Conservation (phyloP, 768 basidiomycete species). For the Kwoniella europaea region DNA sequence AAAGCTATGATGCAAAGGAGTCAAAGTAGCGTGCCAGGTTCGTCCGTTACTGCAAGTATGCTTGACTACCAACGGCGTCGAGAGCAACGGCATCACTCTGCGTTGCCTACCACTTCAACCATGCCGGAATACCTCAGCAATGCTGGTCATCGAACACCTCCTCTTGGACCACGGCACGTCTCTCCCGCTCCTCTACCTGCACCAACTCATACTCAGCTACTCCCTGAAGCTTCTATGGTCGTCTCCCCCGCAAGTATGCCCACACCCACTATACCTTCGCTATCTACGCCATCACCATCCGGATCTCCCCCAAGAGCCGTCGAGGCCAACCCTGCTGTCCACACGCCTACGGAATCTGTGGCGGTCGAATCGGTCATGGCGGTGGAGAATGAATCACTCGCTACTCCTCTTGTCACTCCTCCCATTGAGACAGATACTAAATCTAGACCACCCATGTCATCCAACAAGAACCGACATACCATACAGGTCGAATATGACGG, state of each 20-base stretch:
- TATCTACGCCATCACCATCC: constrained; percentile 2
- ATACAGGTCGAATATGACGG: constrained; percentile 96
- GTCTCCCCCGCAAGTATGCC: constrained; percentile 18
- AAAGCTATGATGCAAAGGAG: constrained; percentile 41
- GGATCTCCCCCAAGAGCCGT: constrained; percentile 10
- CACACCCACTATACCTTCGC: constrained; percentile 27
- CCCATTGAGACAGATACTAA: constrained; percentile 14
- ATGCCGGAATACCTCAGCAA: constrained; percentile 49
- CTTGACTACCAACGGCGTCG: constrained; percentile 40
- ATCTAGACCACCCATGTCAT: constrained; percentile 38
- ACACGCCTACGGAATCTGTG: constrained; percentile 26
- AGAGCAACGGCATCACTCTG: constrained; percentile 46
- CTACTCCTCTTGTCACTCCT: constrained; percentile 6
- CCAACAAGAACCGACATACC: constrained; percentile 75
- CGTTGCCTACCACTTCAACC: constrained; percentile 47
- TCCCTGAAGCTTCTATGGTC: constrained; percentile 5
- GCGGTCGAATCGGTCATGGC: constrained; percentile 24
- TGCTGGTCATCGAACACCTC: constrained; percentile 44
- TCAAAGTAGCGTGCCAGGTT: constrained; percentile 42
- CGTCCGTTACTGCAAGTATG: constrained; percentile 41
- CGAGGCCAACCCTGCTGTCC: constrained; percentile 9
- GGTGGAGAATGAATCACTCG: constrained; percentile 38
- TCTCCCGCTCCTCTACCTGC: constrained; percentile 11
- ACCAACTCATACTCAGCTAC: constrained; percentile 7
- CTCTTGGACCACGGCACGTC: constrained; percentile 13